Evolutionary conservation across 2,329 filamentous ascomycete genomes (phyloP), one percentile per base, ranked within the genome.

Genomic region (Cercospora berteroae): DNA sequence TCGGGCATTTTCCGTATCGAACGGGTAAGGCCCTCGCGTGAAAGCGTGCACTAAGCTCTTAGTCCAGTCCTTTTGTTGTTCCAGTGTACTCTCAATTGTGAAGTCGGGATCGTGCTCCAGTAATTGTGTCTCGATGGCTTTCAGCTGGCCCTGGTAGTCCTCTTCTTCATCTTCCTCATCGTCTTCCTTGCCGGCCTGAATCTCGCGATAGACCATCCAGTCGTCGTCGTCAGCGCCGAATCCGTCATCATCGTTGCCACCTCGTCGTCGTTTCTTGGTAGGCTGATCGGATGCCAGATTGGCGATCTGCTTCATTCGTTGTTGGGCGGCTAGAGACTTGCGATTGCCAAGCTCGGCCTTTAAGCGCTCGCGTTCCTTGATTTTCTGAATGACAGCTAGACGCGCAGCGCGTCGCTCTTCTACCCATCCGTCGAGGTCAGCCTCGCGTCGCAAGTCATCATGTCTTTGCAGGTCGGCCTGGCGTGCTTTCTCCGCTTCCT

Each of bases 151-250:
- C 66, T 87, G 86, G 0, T 97, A 86, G 75, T 98, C 94, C 78
- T 94, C 92, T 77, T 98, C 94, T 77, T 96, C 94, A 60, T 96
- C 93, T 42, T 96, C 93, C 63, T 97, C 94, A 72, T 97, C 94
- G 69, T 95, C 92, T 73, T 97, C 94, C 62, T 91, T 90, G 60
- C 93, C 93, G 0, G 91, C 93, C 1, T 93, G 92, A 66, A 98
- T 96, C 48, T 92, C 92, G 63, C 95, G 90, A 80, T 99, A 99
- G 13, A 99, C 93, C 66, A 93, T 93, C 95, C 95, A 99, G 79
- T 99, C 95, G 66, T 96, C 94, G 76, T 99, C 95, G 78, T 99
- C 94, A 60, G 94, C 94, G 65, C 95, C 95, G 77, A 99, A 99
- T 68, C 92, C 93, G 77, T 99, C 95, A 74, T 99, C 95, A 77